These are phyloP conservation scores for Massospora cicadina DNA, from an alignment of 371 early-diverging fungal genomes.

Conservation along the genomic window DNA sequence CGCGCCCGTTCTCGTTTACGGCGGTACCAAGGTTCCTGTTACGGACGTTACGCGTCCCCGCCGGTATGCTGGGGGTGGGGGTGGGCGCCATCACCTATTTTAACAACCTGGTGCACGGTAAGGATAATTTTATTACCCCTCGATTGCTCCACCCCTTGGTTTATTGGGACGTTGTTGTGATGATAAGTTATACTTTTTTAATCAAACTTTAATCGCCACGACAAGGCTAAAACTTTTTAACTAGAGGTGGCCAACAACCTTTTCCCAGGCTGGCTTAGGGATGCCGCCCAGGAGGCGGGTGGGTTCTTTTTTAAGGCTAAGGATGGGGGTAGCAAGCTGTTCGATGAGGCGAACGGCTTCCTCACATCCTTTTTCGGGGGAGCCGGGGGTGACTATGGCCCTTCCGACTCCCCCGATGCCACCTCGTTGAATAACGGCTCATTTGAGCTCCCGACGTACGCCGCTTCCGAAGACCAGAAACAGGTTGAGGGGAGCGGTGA, in stretches of 20 bases:
- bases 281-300: slow-evolving; percentile 18
- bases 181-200: no score
- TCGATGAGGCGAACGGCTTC: slow-evolving; percentile 8
- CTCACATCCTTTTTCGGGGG: not conserved
- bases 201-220: no score
- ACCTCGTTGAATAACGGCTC: not conserved
- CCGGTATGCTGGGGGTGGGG: slow-evolving; percentile 26
- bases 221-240: no score
- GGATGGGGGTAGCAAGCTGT: slow-evolving; percentile 7
- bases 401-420: not conserved
- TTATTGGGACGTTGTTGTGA: no score
- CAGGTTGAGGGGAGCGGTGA: slow-evolving; percentile 15
- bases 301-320: not conserved
- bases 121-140: no score
- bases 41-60: slow-evolving; percentile 26
- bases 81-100: slow-evolving; percentile 35
- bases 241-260: slow-evolving; percentile 3
- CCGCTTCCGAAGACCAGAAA: slow-evolving; percentile 16
- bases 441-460: slow-evolving; percentile 3
- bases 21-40: slow-evolving; percentile 21
- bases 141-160: no score
- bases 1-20: slow-evolving; percentile 4
- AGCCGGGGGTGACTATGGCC: slow-evolving; percentile 6
- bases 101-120: slow-evolving; percentile 33
- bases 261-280: slow-evolving; percentile 10